Base-by-base conservation (phyloP, 73 alveolate species). In the Symbiodinium pilosum region DNA sequence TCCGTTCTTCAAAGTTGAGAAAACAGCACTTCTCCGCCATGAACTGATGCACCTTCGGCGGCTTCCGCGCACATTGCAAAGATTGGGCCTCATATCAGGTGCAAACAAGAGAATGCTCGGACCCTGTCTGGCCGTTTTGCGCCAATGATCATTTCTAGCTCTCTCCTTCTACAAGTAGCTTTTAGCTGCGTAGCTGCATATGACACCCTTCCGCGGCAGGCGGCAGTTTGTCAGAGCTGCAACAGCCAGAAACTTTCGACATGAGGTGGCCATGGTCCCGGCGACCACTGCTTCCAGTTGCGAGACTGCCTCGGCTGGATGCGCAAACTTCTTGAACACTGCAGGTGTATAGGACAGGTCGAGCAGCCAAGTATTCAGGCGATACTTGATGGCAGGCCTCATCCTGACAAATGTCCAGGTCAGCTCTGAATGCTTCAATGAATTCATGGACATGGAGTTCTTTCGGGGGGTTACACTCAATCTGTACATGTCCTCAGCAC, bases 11-110 rank as follows among this genome's bases (percentile, higher is more conserved):
- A n/a, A 34, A 28, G 43, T 28, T 64, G n/a, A 26, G 83, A 30
- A 64, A 7, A 64, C 6, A 11, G 38, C n/a, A 5, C 21, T 34
- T 11, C 83, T 20, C 4, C 2, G 4, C 40, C 86, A 42, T 11
- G 18, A 18, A 34, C 87, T 18, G 12, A 64, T n/a, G 43, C 59
- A 68, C 92, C 98, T 93, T 16, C 98, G 98, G 9, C 98, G 98
- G 30, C 98, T 85, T 11, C 98, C 98, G 18, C 98, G 98, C 71
- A 93, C 98, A 43, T 77, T 40, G 85, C 92, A 42, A 40, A 93
- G 56, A 85, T 93, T 93, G 42, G 98, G 97, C 88, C 97, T 91
- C 4, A 41, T n/a, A 28, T 54, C 59, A 47, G 59, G 6, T 14
- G 59, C 59, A 47, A n/a, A n/a, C n/a, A n/a, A n/a, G n/a, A n/a